Evolutionary conservation across 176 grass and related monocot species (phyloP).

Genomic region (Musa troglodytarum): DNA sequence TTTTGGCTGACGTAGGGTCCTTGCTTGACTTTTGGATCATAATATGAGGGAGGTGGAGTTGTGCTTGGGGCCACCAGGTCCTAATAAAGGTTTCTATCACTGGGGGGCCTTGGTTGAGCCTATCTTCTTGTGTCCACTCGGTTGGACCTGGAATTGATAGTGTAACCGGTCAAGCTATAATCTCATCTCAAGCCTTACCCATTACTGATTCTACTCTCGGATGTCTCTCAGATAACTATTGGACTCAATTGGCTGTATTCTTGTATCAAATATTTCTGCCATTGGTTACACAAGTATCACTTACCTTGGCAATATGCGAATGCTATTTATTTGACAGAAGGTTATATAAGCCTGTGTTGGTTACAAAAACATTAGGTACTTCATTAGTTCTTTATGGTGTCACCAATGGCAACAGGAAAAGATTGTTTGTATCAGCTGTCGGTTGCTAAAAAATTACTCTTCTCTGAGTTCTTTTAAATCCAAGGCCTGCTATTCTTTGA

Average conservation of each 20-base stretch:
- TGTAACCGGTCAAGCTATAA: neutral
- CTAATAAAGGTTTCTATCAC: neutral
- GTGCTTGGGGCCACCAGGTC: neutral
- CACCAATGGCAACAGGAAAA: too few relatives aligned
- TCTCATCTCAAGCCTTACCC: neutral
- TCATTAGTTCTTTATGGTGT: neutral
- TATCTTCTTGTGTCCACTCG: neutral
- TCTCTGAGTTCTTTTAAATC: too few relatives aligned
- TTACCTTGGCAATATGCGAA: neutral
- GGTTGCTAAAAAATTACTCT: too few relatives aligned
- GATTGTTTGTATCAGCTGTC: too few relatives aligned
- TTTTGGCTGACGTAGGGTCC: too few relatives aligned
- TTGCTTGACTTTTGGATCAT: too few relatives aligned
- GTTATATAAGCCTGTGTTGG: neutral
- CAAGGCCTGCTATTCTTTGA: too few relatives aligned
- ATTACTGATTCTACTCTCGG: neutral
- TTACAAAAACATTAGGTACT: neutral
- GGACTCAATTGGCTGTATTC: neutral
- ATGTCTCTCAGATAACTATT: neutral
- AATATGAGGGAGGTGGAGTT: neutral
- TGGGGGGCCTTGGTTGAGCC: neutral
- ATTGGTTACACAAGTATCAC: neutral
- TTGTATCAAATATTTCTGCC: neutral
- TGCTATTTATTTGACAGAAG: neutral
- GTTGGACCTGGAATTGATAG: neutral